Evolutionary conservation across 1,139 yeast species (phyloP), one percentile per base, ranked within the genome.

Genomic region (Waltiozyma sp.): DNA sequence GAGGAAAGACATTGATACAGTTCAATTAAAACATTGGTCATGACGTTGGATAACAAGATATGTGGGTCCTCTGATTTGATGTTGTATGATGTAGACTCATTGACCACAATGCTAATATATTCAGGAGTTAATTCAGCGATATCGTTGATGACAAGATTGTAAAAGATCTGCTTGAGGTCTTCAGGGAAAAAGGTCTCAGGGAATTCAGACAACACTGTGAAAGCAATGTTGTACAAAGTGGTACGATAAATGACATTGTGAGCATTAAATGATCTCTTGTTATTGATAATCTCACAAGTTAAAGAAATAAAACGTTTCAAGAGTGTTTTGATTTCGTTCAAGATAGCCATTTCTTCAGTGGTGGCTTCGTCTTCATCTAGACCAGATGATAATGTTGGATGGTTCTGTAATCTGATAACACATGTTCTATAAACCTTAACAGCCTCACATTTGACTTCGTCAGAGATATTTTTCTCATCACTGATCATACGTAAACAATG

Each of bases 381-480:
- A 26, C n/a, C 13, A 26, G 28, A 13, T 46, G 47, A 15, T 59
- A 47, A 43, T 57, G 59, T 3, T 43, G 44, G 19, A 46, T 38
- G 75, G 43, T 75, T 68, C 47, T 72, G 70, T 45, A 81, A 64
- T 43, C 74, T 79, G 21, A 65, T 61, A 39, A 79, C 58, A 16
- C 81, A 72, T 10, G 72, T 66, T 43, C 71, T 70, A 53, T 80
- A 73, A 39, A 83, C 62, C 28, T 67, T 68, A 6, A 77, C 61
- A 1, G 80, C 75, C 24, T 70, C 68, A 2, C 68, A 60, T 51
- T 75, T 76, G 10, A 75, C 64, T 18, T 35, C 37, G n/a, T 35
- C 19, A 18, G 37, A 35, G 14, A 19, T 23, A 35, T 35, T 18
- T 4, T 7, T 26, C 11, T 62, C 67, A 1, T 67, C 43, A n/a